phyloP scores from a whole-genome alignment of 768 basidiomycete genomes.

The Terana coerulea region DNA sequence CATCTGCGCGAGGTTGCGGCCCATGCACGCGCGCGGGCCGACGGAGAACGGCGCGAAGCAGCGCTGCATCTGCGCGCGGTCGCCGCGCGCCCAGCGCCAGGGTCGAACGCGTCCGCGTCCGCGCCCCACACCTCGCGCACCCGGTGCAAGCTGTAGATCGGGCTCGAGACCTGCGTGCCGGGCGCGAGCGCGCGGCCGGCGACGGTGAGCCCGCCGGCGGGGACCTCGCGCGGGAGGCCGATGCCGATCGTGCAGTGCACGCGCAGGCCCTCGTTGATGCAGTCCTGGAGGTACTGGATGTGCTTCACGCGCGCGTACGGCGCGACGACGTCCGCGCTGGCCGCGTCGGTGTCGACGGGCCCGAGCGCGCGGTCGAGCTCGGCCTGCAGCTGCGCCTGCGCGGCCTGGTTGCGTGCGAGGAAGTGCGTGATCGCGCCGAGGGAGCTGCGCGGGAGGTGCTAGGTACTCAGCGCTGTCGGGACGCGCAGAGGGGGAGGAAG shows the following conservation, averaged over 20 bases:
- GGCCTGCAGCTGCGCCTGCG: slow-evolving; percentile 7
- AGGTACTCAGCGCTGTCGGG: background rate
- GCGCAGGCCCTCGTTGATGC: background rate
- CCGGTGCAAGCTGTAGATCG: background rate
- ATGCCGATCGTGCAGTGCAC: background rate
- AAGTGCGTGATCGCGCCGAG: slow-evolving; percentile 1
- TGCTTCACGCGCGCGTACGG: slow-evolving; percentile 5
- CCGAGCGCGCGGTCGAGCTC: slow-evolving; percentile 13
- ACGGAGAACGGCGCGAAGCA: slow-evolving; percentile 11
- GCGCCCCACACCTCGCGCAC: background rate
- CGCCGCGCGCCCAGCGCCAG: slow-evolving; percentile 25
- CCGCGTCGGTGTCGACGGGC: background rate
- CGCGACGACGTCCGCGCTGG: background rate
- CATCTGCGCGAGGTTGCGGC: slow-evolving; percentile 3
- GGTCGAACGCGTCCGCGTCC: slow-evolving; percentile 16
- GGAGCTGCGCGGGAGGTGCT: background rate
- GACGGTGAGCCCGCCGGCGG: background rate
- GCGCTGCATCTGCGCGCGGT: background rate
- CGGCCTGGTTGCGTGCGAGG: background rate
- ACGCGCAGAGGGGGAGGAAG: background rate
- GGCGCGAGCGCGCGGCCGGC: background rate
- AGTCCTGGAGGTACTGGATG: slow-evolving; percentile 4
- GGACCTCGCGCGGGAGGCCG: background rate
- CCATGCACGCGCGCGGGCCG: slow-evolving; percentile 8
- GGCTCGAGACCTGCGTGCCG: background rate